Base-by-base conservation (phyloP, 2,329 filamentous ascomycete species). In the Blastomyces silverae region DNA sequence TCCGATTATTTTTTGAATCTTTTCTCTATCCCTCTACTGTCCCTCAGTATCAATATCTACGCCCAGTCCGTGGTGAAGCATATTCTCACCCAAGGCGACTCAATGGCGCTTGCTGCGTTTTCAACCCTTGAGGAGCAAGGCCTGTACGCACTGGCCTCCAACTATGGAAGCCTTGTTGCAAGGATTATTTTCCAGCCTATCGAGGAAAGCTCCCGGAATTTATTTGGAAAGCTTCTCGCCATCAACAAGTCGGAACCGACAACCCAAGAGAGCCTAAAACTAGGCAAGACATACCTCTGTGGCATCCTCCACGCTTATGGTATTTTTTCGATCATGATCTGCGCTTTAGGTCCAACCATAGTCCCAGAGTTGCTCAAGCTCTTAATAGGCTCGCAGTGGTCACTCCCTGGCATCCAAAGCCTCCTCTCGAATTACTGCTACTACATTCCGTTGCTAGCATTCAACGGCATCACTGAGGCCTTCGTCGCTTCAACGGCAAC, bases 111-210 rank as follows among this genome's bases (percentile, higher is more conserved):
- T 68, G 88, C 90, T 20, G 79, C 87, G 15, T 82, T 97, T 65
- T 88, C 92, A 7, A 87, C 87, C 0, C 84, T 94, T 0, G 82
- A 86, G 53, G 89, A 92, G 4, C 94, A 97, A 79, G 94, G 94
- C 17, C 87, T 91, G 46, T 99, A 97, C 73, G 91, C 92, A 0
- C 83, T 99, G 5, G 94, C 93, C 62, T 92, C 92, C 71, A 99
- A 97, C 76, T 99, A 94, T 74, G 94, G 94, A 28, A 90, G 92
- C 2, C 84, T 99, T 0, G 80, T 96, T 37, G 94, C 94, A 0
- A 86, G 94, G 2, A 85, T 97, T 68, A 80, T 99, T 61, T 93
- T 99, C 75, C 94, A 97, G 72, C 95, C 94, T 8, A 86, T 99
- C 66, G 94, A 99, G 76, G 95, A 99, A 77, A 93, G 89, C 74